Evolutionary conservation across 2,329 filamentous ascomycete species (phyloP).

Genomic region (Venturia aucupariae): DNA sequence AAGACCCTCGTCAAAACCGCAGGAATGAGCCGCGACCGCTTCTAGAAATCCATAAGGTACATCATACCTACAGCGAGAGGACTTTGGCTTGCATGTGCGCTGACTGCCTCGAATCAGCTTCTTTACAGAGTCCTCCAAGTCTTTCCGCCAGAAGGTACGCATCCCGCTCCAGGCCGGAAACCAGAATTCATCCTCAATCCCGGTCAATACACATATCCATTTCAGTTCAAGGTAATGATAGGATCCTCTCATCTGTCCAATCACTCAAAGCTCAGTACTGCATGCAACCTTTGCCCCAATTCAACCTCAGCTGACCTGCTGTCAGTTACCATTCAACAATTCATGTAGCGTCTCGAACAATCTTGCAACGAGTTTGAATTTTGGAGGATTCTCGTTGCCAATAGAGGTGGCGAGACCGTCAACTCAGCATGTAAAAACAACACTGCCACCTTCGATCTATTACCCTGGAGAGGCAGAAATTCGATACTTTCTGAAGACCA

Average conservation of each 20-base stretch:
- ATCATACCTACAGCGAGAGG: slow-evolving; percentile 1
- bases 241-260: slow-evolving; percentile 21
- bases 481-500: slow-evolving; percentile 91
- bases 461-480: slow-evolving; percentile 85
- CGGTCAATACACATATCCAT: slow-evolving; percentile 67
- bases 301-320: not conserved
- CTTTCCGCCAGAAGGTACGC: slow-evolving; percentile 49
- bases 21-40: slow-evolving; percentile 36
- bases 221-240: slow-evolving; percentile 59
- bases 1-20: slow-evolving; percentile 21
- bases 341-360: slow-evolving; percentile 44
- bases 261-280: not conserved
- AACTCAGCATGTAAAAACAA: slow-evolving; percentile 65
- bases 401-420: slow-evolving; percentile 38
- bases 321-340: slow-evolving; percentile 57
- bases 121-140: slow-evolving; percentile 65
- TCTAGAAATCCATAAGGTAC: slow-evolving; percentile 43
- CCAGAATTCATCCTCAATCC: slow-evolving; percentile 39
- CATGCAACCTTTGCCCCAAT: not conserved
- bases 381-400: slow-evolving; percentile 31
- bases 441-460: slow-evolving; percentile 82
- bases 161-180: slow-evolving; percentile 27
- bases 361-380: slow-evolving; percentile 34
- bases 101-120: slow-evolving; percentile 42
- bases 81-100: not conserved